Percentiles rank a stretch among this genome's conserved stretches.
These are phyloP conservation scores for Glycyrrhiza uralensis DNA, from an alignment of 306 rosid genomes.

Conservation along the genomic window DNA sequence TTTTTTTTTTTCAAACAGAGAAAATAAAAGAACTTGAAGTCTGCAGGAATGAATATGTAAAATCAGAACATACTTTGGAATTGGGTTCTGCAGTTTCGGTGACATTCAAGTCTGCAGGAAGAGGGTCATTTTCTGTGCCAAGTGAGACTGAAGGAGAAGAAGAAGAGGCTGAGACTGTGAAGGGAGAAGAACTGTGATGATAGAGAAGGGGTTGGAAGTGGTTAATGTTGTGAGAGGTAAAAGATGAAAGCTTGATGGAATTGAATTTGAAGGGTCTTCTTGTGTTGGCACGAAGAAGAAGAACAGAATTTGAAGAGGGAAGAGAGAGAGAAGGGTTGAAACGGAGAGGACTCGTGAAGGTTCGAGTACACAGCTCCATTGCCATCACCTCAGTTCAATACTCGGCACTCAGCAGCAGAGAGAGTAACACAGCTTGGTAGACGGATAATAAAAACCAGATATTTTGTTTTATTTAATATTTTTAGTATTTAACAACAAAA, in stretches of 20 bases:
- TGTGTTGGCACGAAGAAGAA: conserved; percentile 12
- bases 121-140: conserved; percentile 45
- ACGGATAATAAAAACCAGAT: conserved; percentile 15
- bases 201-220: conserved; percentile 17
- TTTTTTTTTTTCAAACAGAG: neutral
- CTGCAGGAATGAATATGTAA: neutral
- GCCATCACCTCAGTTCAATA: neutral
- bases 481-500: no score
- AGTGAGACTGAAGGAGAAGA: conserved; percentile 37
- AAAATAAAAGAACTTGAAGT: neutral
- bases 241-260: conserved; percentile 25
- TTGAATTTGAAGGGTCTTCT: conserved; percentile 10
- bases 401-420: neutral
- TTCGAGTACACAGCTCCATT: conserved; percentile 66
- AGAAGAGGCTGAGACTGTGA: conserved; percentile 47
- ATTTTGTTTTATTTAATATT: no score
- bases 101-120: conserved; percentile 63
- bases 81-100: conserved; percentile 60
- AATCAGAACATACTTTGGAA: conserved; percentile 55
- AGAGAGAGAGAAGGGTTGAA: conserved; percentile 28
- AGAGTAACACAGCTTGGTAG: neutral
- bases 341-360: conserved; percentile 36
- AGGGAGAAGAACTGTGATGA: conserved; percentile 31
- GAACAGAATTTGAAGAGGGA: conserved; percentile 9
- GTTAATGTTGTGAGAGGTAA: conserved; percentile 35